Evolutionary conservation across 805 yeast genomes (phyloP).

Genomic region (Candida golubevii): DNA sequence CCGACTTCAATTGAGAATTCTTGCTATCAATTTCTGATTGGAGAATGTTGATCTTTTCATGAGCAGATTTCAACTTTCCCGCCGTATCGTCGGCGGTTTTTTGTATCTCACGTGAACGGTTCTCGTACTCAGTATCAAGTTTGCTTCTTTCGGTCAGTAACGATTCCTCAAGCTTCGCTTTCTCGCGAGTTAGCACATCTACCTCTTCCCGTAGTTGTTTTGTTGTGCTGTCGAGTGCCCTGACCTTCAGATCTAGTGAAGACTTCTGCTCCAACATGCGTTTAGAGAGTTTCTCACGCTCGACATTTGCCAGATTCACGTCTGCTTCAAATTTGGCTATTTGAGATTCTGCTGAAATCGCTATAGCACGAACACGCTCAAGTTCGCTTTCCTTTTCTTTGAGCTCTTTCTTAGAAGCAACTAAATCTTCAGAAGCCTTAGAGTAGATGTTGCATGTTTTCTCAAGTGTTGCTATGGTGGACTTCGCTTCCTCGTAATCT

Average conservation of each 20-base stretch:
- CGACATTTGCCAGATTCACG: too few relatives aligned
- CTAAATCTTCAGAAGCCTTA: background rate
- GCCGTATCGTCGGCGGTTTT: background rate
- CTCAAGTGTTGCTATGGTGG: too few relatives aligned
- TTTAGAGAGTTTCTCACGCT: too few relatives aligned
- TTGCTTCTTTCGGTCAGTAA: background rate
- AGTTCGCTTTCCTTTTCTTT: background rate
- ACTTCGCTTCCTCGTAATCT: too few relatives aligned
- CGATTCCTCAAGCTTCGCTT: conserved; percentile 1
- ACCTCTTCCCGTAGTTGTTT: background rate
- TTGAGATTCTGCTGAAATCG: too few relatives aligned
- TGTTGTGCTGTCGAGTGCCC: too few relatives aligned
- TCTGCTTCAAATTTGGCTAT: too few relatives aligned
- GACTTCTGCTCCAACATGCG: too few relatives aligned
- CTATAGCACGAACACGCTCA: background rate
- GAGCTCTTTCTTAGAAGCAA: background rate
- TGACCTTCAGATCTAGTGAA: too few relatives aligned
- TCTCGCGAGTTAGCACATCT: background rate
- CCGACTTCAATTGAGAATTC: background rate
- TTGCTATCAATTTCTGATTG: conserved; percentile 1
- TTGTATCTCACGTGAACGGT: conserved; percentile 9
- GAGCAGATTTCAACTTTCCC: background rate
- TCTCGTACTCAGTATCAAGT: conserved; percentile 14
- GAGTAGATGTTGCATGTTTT: background rate
- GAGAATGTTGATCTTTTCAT: background rate